These are phyloP conservation scores for Ceratobasidium papillatum DNA, from an alignment of 1,284 basidiomycete genomes.

Conservation along the genomic window DNA sequence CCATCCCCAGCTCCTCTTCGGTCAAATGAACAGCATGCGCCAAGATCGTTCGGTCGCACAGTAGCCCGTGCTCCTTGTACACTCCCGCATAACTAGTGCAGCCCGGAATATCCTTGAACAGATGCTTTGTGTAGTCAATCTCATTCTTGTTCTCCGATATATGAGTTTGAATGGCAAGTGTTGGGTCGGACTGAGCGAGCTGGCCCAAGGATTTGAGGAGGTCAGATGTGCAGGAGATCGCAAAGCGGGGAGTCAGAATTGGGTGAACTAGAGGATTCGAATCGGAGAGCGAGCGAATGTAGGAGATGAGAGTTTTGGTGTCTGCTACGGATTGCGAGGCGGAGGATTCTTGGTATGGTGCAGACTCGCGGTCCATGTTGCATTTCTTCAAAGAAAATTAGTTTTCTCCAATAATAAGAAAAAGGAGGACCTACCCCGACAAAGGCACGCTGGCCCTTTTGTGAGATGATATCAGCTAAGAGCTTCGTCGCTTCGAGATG, in stretches of 20 bases:
- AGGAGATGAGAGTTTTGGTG: constrained; percentile 71
- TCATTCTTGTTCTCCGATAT: constrained; percentile 87
- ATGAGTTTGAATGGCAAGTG: constrained; percentile 90
- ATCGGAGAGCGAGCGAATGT: constrained; percentile 67
- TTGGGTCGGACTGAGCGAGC: constrained; percentile 55
- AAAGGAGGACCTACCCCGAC: constrained; percentile 68
- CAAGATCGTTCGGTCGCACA: constrained; percentile 83
- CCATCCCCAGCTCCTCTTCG: constrained; percentile 73
- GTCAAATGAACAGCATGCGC: constrained; percentile 90
- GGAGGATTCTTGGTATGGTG: constrained; percentile 77
- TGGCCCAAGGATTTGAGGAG: constrained; percentile 73
- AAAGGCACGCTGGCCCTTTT: constrained; percentile 84
- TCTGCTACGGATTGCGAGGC: constrained; percentile 64
- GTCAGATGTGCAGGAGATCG: constrained; percentile 86
- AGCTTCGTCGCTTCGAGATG: constrained; percentile 84
- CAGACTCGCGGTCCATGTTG: constrained; percentile 88
- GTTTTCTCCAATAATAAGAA: constrained; percentile 41
- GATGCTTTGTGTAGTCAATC: constrained; percentile 68
- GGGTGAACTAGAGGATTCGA: constrained; percentile 75
- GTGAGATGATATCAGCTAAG: constrained; percentile 79
- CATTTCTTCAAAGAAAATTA: constrained; percentile 73
- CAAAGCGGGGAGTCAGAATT: constrained; percentile 93
- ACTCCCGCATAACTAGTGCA: constrained; percentile 73
- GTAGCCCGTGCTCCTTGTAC: constrained; percentile 82
- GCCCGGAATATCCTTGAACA: constrained; percentile 63